These are phyloP conservation scores for Xylaria cubensis DNA, from an alignment of 495 filamentous ascomycete genomes.

Conservation along the genomic window DNA sequence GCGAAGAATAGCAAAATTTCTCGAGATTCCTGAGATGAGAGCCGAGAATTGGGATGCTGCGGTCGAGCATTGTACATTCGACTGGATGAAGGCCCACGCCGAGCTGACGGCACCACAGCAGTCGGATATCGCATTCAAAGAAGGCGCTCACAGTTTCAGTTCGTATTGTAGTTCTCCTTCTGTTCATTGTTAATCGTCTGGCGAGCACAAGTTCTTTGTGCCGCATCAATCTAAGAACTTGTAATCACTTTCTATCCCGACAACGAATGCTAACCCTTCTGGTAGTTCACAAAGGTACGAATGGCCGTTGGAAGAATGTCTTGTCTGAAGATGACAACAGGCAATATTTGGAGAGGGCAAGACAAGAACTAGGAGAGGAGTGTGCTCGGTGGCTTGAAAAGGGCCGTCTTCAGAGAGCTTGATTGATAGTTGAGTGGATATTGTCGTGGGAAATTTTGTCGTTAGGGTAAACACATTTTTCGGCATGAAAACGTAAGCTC, in stretches of 20 bases:
- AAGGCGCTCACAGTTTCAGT: conserved; percentile 16
- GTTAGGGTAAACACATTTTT: background rate
- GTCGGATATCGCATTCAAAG: conserved; percentile 7
- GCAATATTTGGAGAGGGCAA: conserved; percentile 9
- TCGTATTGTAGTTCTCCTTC: conserved; percentile 7
- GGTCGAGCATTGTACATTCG: conserved; percentile 13
- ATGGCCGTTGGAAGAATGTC: conserved; percentile 9
- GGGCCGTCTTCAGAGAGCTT: conserved; percentile 6
- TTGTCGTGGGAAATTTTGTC: background rate
- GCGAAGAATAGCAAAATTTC: conserved; percentile 14
- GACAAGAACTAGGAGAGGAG: conserved; percentile 15
- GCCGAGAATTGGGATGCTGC: conserved; percentile 13
- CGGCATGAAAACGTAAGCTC: background rate
- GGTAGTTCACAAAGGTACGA: conserved; percentile 18
- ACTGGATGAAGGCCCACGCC: conserved; percentile 18
- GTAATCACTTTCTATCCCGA: background rate
- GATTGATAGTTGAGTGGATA: background rate
- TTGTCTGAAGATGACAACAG: conserved; percentile 17
- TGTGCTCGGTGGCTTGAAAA: conserved; percentile 14
- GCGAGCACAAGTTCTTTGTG: background rate
- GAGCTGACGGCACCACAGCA: background rate
- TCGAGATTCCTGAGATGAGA: conserved; percentile 15
- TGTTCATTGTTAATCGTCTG: background rate
- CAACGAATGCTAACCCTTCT: background rate
- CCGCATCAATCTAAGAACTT: background rate